Conservation (phyloP, 2,329 filamentous ascomycete species). For the Claviceps citrina region DNA sequence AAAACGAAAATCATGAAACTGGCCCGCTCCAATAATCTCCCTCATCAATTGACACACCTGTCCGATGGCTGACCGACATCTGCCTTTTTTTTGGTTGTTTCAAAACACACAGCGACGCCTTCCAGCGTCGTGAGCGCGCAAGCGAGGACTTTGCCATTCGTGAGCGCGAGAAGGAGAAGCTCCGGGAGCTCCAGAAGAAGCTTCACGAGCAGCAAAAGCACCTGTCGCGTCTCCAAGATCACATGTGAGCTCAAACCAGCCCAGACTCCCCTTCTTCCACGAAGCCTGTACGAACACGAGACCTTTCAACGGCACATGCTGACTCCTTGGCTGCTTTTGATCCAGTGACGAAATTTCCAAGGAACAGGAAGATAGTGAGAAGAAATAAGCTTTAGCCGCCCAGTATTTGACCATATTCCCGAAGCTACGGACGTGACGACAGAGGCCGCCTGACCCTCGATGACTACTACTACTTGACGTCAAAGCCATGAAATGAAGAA, state of each 20-base stretch:
- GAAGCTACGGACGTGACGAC: background rate
- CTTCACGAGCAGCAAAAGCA: conserved; percentile 66
- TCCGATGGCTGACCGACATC: conserved; percentile 2
- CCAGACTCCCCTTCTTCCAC: background rate
- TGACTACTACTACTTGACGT: too few species aligned
- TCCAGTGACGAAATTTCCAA: conserved; percentile 62
- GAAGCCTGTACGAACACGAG: too few species aligned
- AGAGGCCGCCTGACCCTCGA: background rate
- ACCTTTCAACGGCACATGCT: too few species aligned
- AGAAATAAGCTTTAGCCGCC: conserved; percentile 29
- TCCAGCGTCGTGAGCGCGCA: conserved; percentile 82
- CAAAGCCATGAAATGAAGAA: background rate
- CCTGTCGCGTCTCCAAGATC: conserved; percentile 68
- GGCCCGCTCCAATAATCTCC: too few species aligned
- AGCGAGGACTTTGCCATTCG: conserved; percentile 73
- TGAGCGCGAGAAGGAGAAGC: conserved; percentile 82
- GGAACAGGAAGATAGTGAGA: conserved; percentile 54
- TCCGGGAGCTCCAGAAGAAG: conserved; percentile 57
- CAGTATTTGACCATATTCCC: background rate
- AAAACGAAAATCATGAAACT: background rate
- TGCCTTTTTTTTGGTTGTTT: too few species aligned
- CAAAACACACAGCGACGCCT: conserved; percentile 62
- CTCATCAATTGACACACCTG: background rate
- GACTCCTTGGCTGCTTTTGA: background rate
- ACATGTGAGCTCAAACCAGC: conserved; percentile 47